A percentile compares a stretch with the other conserved stretches of the same genome.
Evolutionary conservation across 768 basidiomycete species (phyloP).

Genomic region (Kwoniella newhampshirensis): DNA sequence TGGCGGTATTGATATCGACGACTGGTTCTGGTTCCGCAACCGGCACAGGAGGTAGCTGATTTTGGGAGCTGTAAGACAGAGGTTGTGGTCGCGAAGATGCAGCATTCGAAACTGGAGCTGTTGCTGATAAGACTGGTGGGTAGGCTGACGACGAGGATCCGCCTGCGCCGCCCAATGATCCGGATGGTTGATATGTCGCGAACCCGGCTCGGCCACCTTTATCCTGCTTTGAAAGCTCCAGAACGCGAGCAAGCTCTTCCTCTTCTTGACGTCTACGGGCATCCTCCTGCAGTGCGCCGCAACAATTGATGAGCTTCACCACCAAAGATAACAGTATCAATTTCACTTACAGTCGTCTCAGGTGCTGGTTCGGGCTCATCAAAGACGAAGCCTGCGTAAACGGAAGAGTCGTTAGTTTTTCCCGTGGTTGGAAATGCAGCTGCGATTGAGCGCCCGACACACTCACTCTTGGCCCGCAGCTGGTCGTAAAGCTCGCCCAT

Average conservation of each 20-base stretch:
- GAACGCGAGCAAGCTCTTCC: constrained; percentile 86
- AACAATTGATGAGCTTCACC: constrained; percentile 12
- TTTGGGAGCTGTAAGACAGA: constrained; percentile 13
- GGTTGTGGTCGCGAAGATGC: constrained; percentile 10
- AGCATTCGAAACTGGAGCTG: background rate
- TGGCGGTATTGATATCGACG: constrained; percentile 59
- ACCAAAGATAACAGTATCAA: background rate
- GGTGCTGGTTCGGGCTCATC: constrained; percentile 42
- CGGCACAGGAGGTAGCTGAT: constrained; percentile 6
- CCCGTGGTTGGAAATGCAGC: background rate
- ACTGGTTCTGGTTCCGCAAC: constrained; percentile 42
- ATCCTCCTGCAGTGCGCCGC: constrained; percentile 59
- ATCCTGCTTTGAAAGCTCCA: constrained; percentile 91
- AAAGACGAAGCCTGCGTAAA: constrained; percentile 28
- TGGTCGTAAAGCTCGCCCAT: constrained; percentile 86
- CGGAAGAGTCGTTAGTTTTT: too few species aligned
- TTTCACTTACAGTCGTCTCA: constrained; percentile 31
- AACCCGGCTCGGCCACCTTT: constrained; percentile 67
- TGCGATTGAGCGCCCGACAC: background rate
- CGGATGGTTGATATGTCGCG: constrained; percentile 19
- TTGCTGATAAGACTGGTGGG: background rate
- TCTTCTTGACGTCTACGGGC: constrained; percentile 81
- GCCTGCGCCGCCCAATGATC: constrained; percentile 13
- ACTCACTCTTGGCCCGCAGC: constrained; percentile 76
- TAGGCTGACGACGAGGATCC: constrained; percentile 21